Conservation (phyloP, 768 basidiomycete genomes). For the Sporobolomyces roseus region DNA sequence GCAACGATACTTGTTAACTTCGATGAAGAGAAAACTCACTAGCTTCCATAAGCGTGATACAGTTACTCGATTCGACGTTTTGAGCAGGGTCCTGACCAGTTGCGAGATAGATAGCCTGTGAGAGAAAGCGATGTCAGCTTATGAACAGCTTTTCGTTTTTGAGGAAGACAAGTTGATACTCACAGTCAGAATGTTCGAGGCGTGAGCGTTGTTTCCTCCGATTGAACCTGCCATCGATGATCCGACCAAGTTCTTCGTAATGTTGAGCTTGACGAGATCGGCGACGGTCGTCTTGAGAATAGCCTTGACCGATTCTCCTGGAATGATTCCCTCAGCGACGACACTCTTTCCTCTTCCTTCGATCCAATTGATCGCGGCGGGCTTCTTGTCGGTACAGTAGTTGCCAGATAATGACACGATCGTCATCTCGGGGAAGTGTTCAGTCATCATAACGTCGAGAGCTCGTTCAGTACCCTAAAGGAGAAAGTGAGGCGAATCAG, state of each 20-base stretch:
- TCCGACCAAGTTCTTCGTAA: constrained; percentile 95
- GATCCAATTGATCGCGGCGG: constrained; percentile 99
- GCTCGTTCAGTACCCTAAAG: constrained; percentile 79
- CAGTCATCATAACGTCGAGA: constrained; percentile 66
- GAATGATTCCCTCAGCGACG: constrained; percentile 89
- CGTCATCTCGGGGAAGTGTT: constrained; percentile 82
- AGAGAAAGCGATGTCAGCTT: constrained; percentile 4
- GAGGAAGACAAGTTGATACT: constrained; percentile 26
- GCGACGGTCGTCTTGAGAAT: constrained; percentile 95
- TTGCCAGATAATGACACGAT: constrained; percentile 90
- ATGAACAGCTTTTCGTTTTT: no score
- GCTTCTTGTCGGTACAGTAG: constrained; percentile 99
- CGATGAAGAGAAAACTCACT: constrained; percentile 54
- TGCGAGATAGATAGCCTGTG: constrained; percentile 76
- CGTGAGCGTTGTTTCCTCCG: constrained; percentile 98
- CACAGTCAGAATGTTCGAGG: constrained; percentile 86
- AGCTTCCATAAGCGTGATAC: constrained; percentile 99
- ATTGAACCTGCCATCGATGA: constrained; percentile 98
- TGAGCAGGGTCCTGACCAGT: constrained; percentile 99
- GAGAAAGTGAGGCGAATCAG: neutral
- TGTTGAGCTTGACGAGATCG: constrained; percentile 81
- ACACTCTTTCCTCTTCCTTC: constrained; percentile 97
- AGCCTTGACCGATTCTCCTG: constrained; percentile 77
- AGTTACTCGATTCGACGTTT: constrained; percentile 97
- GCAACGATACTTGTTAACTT: neutral